phyloP scores from a whole-genome alignment of 805 yeast species.

The Schwanniomyces occidentalis region DNA sequence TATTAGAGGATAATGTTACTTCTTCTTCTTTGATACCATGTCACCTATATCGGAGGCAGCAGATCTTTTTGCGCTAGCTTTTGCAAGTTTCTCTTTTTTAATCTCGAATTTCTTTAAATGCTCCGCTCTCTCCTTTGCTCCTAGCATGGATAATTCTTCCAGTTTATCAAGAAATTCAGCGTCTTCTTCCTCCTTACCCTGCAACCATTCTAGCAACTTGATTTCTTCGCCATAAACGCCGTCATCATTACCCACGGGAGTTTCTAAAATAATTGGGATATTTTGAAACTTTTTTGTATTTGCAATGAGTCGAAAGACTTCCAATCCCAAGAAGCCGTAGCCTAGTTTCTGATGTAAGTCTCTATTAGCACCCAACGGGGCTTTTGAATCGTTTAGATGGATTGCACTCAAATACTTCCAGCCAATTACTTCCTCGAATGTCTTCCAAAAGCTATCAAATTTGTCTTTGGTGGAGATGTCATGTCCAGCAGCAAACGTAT shows the following conservation, averaged over 20 bases:
- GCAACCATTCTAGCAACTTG: slow-evolving; percentile 78
- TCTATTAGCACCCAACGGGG: slow-evolving; percentile 85
- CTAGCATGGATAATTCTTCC: slow-evolving; percentile 53
- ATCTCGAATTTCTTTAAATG: slow-evolving; percentile 65
- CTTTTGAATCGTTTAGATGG: slow-evolving; percentile 93
- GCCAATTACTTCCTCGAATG: slow-evolving; percentile 77
- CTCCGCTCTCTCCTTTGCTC: slow-evolving; percentile 69
- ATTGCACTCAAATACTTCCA: slow-evolving; percentile 71
- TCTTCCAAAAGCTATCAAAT: slow-evolving; percentile 68
- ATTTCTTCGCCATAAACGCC: slow-evolving; percentile 77
- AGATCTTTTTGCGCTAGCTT: slow-evolving; percentile 7
- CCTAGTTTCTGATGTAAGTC: slow-evolving; percentile 93
- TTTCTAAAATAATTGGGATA: slow-evolving; percentile 83
- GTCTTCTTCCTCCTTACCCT: slow-evolving; percentile 55
- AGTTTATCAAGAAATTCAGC: slow-evolving; percentile 52
- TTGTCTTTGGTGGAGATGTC: slow-evolving; percentile 65
- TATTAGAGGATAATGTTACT: neutral
- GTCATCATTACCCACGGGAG: slow-evolving; percentile 74
- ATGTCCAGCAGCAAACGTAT: slow-evolving; percentile 94
- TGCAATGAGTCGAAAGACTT: slow-evolving; percentile 76
- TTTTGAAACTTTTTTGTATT: slow-evolving; percentile 60
- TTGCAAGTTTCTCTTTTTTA: slow-evolving; percentile 40
- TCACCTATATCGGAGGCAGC: slow-evolving; percentile 4
- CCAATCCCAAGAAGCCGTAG: slow-evolving; percentile 84
- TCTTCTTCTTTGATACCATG: slow-evolving; percentile 11